Base-by-base conservation (phyloP, 2,329 filamentous ascomycete species). In the Xylaria sp. region DNA sequence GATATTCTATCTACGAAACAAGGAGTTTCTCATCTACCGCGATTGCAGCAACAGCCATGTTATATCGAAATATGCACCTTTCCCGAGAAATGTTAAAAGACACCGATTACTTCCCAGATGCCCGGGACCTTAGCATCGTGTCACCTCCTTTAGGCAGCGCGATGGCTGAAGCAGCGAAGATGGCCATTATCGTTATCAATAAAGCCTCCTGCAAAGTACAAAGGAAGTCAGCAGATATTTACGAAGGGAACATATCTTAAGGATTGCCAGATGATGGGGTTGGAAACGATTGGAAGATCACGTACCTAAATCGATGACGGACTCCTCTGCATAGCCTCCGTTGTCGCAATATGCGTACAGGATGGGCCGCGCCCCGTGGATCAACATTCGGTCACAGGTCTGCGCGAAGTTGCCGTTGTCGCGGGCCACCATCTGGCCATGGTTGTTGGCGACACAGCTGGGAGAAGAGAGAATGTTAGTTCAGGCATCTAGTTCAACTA, bases 391-490 rank as follows among this genome's bases (percentile, higher is more conserved):
- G 51, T 64, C 20, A 56, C 69, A 69, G 56, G 46, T 62, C 31
- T 44, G 26, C 13, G 63, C 48, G 44, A 71, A 71, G 44, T 54
- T 20, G 40, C 66, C 69, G 42, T 66, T 40, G 10, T 46, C 33
- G 17, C 62, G 59, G 40, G 53, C 63, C 15, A 17, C 62, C 58
- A 71, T 59, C n/a, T 23, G 13, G 46, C 68, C 66, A 36, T 42
- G 26, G 59, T 64, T 31, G 63, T 71, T 71, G 54, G 63, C 59
- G 59, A 71, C 69, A 42, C 66, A 71, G 44, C 66, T 69, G 15
- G 36, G 26, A 38, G 49, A 11, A 2, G 26, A n/a, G 20, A 17
- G 6, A 44, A 13, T 28, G 58, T 60, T 40, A 23, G 28, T 15
- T 49, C 11, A 33, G 26, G 49, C 15, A n/a, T 4, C 46, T 23